phyloP scores from a whole-genome alignment of 2,329 filamentous ascomycete genomes.

The Cercospora sesami region DNA sequence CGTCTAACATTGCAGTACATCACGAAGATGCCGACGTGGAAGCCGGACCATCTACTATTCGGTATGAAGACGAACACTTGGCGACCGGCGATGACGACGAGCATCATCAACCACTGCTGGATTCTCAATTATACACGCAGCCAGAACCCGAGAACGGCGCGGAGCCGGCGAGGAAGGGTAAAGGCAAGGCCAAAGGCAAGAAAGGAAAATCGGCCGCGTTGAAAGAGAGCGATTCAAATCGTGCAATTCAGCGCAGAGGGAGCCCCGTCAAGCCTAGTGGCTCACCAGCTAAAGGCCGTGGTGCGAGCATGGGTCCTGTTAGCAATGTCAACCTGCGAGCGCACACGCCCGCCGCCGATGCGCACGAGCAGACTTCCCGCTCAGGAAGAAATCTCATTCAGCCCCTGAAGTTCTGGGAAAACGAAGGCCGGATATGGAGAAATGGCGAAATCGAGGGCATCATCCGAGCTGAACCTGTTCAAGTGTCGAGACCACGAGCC shows the following conservation, averaged over 20 bases:
- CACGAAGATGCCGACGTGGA: constrained; percentile 19
- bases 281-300: constrained; percentile 28
- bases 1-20: constrained; percentile 21
- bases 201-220: constrained; percentile 22
- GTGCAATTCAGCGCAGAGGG: constrained; percentile 24
- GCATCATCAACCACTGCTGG: constrained; percentile 12
- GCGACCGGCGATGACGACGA: constrained; percentile 21
- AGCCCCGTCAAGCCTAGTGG: constrained; percentile 27
- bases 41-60: constrained; percentile 18
- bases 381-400: constrained; percentile 76
- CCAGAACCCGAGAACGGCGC: constrained; percentile 16
- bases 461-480: constrained; percentile 68
- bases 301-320: constrained; percentile 35
- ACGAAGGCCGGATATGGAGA: constrained; percentile 72
- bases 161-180: constrained; percentile 20
- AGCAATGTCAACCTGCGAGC: constrained; percentile 41
- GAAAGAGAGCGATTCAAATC: constrained; percentile 29
- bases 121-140: constrained; percentile 26
- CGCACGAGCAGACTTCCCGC: constrained; percentile 63
- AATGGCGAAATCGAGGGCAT: constrained; percentile 73
- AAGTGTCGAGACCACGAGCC: constrained; percentile 33
- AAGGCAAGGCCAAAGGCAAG: constrained; percentile 22
- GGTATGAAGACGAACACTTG: constrained; percentile 19
- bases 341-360: constrained; percentile 47
- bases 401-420: constrained; percentile 83